Evolutionary conservation across 305 asterid species (phyloP), one percentile per base, ranked within the genome.

Genomic region (Ajuga reptans): DNA sequence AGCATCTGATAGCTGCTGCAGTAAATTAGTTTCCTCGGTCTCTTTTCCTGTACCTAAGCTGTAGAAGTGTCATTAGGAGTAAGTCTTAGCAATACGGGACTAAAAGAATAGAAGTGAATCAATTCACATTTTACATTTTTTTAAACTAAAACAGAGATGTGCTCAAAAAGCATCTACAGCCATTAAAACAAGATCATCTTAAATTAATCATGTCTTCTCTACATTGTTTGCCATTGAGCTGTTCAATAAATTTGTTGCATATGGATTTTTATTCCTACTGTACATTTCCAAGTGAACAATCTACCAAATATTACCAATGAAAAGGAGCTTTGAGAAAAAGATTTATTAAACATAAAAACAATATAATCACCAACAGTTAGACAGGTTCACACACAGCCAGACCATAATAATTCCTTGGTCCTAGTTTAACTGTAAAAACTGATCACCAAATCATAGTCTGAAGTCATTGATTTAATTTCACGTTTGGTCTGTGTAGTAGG

Each of bases 31-130:
- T 72, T 90, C 96, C 70, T 92, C 96, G 1, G 87, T 78, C 86
- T 90, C 98, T 83, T 90, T 92, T 66, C 98, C 97, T 61, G 94
- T 90, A 67, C 98, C 98, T 84, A 92, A 80, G 91, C 98, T 92
- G 92, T 72, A 69, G 78, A 66, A 72, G 72, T 73, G 67, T 42
- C 51, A 36, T 21, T 18, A 29, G 66, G 61, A 59, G n/a, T 29
- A 72, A 52, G 47, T 61, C 45, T 41, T 43, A 39, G 53, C 51
- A 52, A 55, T 31, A 69, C 51, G 61, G 21, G 64, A 50, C 47
- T 31, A 71, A 5, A 56, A 60, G 71, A 43, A 65, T 18, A 12
- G 27, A 36, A 63, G 72, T 59, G 6, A 56, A 52, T 41, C 10
- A 51, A 72, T 45, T 27, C 52, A 58, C 24, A 36, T 39, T 54